A percentile compares a stretch with the other conserved stretches of the same genome.
phyloP scores from a whole-genome alignment of 106 monocot species.

The Acorus calamus region DNA sequence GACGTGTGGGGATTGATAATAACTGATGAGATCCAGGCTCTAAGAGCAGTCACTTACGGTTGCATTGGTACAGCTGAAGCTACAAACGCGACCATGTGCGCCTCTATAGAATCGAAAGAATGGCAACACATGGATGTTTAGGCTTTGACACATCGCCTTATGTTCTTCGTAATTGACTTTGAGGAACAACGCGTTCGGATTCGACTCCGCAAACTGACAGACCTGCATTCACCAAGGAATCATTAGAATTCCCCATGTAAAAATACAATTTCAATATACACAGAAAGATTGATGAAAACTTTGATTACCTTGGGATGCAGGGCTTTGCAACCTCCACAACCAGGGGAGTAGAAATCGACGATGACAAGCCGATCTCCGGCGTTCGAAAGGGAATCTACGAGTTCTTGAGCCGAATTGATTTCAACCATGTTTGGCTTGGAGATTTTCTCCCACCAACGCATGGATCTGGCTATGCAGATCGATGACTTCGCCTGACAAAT shows the following conservation, averaged over 20 bases:
- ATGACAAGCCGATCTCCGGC: conserved; percentile 48
- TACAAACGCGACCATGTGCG: conserved; percentile 33
- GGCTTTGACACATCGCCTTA: not conserved
- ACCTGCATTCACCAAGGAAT: too few species aligned
- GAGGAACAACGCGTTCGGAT: too few species aligned
- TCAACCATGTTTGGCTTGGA: conserved; percentile 31
- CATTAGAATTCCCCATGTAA: too few species aligned
- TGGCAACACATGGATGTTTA: conserved; percentile 39
- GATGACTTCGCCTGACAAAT: conserved; percentile 5
- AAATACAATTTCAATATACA: too few species aligned
- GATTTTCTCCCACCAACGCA: conserved; percentile 45
- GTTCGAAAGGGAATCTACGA: conserved; percentile 24
- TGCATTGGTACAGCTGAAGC: conserved; percentile 60
- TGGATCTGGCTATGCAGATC: conserved; percentile 3
- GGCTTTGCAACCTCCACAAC: conserved; percentile 49
- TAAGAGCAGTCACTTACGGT: conserved; percentile 19
- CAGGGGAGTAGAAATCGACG: conserved; percentile 51
- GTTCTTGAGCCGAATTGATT: conserved; percentile 32
- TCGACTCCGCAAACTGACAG: too few species aligned
- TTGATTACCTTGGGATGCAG: conserved; percentile 57
- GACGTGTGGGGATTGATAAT: too few species aligned
- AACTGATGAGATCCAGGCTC: too few species aligned
- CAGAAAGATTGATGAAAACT: not conserved
- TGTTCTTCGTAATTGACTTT: too few species aligned
- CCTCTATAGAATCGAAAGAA: conserved; percentile 53